Evolutionary conservation across 352 stramenopile genomes (phyloP), one percentile per base, ranked within the genome.

Genomic region (Phytophthora multivora): DNA sequence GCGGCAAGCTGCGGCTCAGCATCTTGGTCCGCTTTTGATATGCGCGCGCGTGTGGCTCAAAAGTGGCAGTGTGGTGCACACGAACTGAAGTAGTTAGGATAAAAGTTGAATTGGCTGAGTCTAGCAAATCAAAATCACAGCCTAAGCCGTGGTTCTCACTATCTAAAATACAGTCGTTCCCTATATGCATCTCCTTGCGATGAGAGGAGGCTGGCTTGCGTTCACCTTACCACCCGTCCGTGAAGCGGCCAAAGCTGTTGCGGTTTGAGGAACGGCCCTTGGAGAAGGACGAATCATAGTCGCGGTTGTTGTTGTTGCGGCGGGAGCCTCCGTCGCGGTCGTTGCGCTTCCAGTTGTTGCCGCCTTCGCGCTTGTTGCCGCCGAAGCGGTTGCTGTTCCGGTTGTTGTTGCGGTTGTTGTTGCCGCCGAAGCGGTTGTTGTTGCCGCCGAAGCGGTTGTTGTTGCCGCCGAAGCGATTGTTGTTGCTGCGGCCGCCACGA

Each of bases 251-350:
- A 19, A 71, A 77, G 47, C 41, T 65, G 55, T 50, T 69, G 40
- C 60, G 58, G 41, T 52, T 74, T 33, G 59, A 69, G 18, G 57
- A 63, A 33, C 61, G 43, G 38, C 70, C 72, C 30, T 80, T 76
- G n/a, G 72, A 84, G 61, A 89, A 91, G 23, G 62, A 69, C 47
- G 71, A 74, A 56, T 89, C 79, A 49, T 79, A 81, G 59, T 56
- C 70, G 46, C 62, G 51, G 30, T 51, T 59, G 19, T 47, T 55
- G 31, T 64, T 60, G 28, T 58, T n/a, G n/a, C n/a, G 52, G 15
- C 51, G 53, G 39, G 36, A 52, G 51, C 50, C 49, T 36, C 68
- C 45, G 31, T 73, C 55, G 31, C 64, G 53, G 40, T 69, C 57
- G 23, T 69, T 71, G 51, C 54, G 48, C 43, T 51, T 73, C 35